These are phyloP conservation scores for Penicillium sp. DNA, from an alignment of 2,329 filamentous ascomycete species.

Conservation along the genomic window DNA sequence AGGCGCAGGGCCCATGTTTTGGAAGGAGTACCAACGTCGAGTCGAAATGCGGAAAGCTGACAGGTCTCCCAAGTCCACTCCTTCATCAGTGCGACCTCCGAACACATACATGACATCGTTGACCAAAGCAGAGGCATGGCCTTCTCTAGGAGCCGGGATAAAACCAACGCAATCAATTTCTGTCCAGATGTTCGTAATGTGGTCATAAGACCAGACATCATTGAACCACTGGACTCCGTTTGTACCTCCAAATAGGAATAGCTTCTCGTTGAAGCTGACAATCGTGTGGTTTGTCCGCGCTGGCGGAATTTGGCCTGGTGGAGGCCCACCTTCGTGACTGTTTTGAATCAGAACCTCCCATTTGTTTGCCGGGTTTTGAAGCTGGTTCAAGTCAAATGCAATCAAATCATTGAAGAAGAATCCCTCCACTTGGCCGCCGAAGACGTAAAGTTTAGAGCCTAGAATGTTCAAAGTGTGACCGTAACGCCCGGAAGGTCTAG, in stretches of 20 bases:
- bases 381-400: conserved; percentile 90
- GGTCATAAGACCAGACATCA: conserved; percentile 98
- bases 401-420: conserved; percentile 97
- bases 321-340: conserved; percentile 56
- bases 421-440: conserved; percentile 95
- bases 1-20: conserved; percentile 97
- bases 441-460: conserved; percentile 95
- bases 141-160: conserved; percentile 89
- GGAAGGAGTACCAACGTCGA: conserved; percentile 96
- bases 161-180: conserved; percentile 96
- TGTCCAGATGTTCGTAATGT: conserved; percentile 71
- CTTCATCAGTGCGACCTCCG: conserved; percentile 91
- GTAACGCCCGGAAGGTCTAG: conserved; percentile 84
- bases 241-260: conserved; percentile 96
- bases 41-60: conserved; percentile 81
- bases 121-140: conserved; percentile 87
- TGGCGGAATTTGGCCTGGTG: conserved; percentile 69
- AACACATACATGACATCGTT: conserved; percentile 99
- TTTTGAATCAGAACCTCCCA: conserved; percentile 92
- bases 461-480: conserved; percentile 95
- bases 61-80: conserved; percentile 85
- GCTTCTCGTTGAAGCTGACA: conserved; percentile 85
- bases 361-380: conserved; percentile 84
- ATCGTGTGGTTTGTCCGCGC: conserved; percentile 93
- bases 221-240: conserved; percentile 98